Evolutionary conservation across 805 yeast genomes (phyloP).

Genomic region (Debaryomyces tyrocola): DNA sequence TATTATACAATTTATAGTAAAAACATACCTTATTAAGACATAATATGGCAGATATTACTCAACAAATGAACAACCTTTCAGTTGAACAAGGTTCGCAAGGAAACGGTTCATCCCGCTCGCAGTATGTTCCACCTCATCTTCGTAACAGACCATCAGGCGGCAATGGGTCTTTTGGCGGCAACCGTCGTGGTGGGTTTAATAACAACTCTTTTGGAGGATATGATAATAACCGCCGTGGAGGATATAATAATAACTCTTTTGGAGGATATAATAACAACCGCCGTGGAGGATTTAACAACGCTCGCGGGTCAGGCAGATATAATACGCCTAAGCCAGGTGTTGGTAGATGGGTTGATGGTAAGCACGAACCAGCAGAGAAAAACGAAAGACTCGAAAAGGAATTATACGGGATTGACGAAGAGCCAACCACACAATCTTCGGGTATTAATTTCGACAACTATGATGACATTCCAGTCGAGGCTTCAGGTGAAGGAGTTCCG

Average conservation of each 20-base stretch:
- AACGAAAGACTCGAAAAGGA: slow-evolving; percentile 73
- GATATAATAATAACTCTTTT: slow-evolving; percentile 5
- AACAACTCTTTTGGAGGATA: slow-evolving; percentile 26
- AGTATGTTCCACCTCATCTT: slow-evolving; percentile 60
- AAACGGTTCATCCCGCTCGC: slow-evolving; percentile 20
- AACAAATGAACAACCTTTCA: slow-evolving; percentile 56
- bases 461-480: slow-evolving; percentile 98
- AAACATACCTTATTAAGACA: slow-evolving; percentile 6
- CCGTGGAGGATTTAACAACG: slow-evolving; percentile 29
- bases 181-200: slow-evolving; percentile 24
- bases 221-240: slow-evolving; percentile 16
- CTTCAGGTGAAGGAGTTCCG: slow-evolving; percentile 91
- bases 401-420: slow-evolving; percentile 80
- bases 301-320: slow-evolving; percentile 14
- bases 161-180: slow-evolving; percentile 15
- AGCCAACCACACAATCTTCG: slow-evolving; percentile 76
- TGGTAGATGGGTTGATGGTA: slow-evolving; percentile 86
- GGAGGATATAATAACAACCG: slow-evolving; percentile 26
- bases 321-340: slow-evolving; percentile 49
- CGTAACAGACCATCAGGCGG: slow-evolving; percentile 27
- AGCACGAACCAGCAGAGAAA: slow-evolving; percentile 77
- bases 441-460: slow-evolving; percentile 99
- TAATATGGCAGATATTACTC: slow-evolving; percentile 59
- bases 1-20: background rate
- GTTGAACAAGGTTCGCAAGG: slow-evolving; percentile 37